Evolutionary conservation across 106 monocot genomes (phyloP).

Genomic region (Alisma plantagoaquatica): DNA sequence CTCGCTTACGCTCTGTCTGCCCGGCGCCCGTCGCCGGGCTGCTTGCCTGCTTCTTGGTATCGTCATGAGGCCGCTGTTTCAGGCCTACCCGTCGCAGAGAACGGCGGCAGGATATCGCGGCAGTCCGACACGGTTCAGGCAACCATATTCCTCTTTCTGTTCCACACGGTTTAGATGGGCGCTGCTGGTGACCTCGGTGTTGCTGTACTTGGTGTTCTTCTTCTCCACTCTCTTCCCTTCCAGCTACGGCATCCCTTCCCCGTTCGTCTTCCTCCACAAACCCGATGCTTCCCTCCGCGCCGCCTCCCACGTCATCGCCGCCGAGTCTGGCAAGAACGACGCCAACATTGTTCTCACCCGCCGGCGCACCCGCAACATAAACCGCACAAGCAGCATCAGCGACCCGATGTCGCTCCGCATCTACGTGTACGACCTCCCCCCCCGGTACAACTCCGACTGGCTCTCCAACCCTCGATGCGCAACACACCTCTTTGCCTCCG

Average conservation of each 20-base stretch:
- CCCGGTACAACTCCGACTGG: slow-evolving; percentile 35
- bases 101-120: no score
- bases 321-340: neutral
- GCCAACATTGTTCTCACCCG: neutral
- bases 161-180: no score
- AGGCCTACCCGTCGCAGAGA: no score
- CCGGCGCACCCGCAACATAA: no score
- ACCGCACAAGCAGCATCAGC: neutral
- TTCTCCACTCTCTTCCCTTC: slow-evolving; percentile 1
- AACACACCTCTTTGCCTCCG: slow-evolving; percentile 69
- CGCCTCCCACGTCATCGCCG: neutral
- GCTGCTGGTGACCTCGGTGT: no score
- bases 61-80: no score
- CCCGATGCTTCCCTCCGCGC: neutral
- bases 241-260: neutral
- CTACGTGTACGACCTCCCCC: slow-evolving; percentile 73
- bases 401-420: slow-evolving; percentile 18
- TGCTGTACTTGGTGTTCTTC: no score
- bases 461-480: slow-evolving; percentile 43
- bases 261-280: neutral
- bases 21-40: no score
- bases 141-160: no score
- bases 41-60: no score
- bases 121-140: no score
- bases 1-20: no score